Evolutionary conservation across 805 yeast genomes (phyloP).

Genomic region (Candida koratica): DNA sequence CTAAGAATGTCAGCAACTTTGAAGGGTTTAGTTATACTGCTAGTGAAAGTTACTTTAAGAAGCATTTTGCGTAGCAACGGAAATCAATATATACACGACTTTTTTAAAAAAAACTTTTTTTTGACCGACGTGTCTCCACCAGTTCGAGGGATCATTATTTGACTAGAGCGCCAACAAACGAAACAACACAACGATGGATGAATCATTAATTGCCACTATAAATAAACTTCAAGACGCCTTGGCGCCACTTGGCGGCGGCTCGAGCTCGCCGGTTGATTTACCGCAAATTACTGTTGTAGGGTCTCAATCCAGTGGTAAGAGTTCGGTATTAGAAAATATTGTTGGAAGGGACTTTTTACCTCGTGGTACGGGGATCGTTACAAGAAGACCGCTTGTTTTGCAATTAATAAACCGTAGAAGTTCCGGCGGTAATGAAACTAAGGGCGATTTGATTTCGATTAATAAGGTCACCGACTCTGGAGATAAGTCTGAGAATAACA

Average conservation of each 20-base stretch:
- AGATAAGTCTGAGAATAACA: slow-evolving; percentile 61
- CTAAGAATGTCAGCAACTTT: slow-evolving; percentile 13
- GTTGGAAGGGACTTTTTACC: slow-evolving; percentile 91
- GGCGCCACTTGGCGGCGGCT: slow-evolving; percentile 90
- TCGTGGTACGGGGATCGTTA: slow-evolving; percentile 89
- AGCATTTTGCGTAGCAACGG: slow-evolving; percentile 12
- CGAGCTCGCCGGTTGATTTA: slow-evolving; percentile 82
- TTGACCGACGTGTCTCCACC: slow-evolving; percentile 5
- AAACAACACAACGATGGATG: slow-evolving; percentile 53
- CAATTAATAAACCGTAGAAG: slow-evolving; percentile 74
- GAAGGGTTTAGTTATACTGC: slow-evolving; percentile 34
- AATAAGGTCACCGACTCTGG: slow-evolving; percentile 43
- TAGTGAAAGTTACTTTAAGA: slow-evolving; percentile 25
- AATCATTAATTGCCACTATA: slow-evolving; percentile 73
- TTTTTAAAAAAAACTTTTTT: too few relatives aligned
- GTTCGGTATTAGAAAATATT: slow-evolving; percentile 84
- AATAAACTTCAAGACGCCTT: slow-evolving; percentile 94
- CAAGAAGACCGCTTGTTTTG: slow-evolving; percentile 80
- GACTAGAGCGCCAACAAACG: slow-evolving; percentile 5
- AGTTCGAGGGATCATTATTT: slow-evolving; percentile 4
- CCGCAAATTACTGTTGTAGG: slow-evolving; percentile 97
- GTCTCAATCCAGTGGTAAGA: slow-evolving; percentile 85
- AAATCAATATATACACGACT: too few relatives aligned
- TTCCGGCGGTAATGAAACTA: slow-evolving; percentile 13
- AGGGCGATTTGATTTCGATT: slow-evolving; percentile 42